phyloP scores from a whole-genome alignment of 75 land plant genomes.

The Cryptomeria japonica region DNA sequence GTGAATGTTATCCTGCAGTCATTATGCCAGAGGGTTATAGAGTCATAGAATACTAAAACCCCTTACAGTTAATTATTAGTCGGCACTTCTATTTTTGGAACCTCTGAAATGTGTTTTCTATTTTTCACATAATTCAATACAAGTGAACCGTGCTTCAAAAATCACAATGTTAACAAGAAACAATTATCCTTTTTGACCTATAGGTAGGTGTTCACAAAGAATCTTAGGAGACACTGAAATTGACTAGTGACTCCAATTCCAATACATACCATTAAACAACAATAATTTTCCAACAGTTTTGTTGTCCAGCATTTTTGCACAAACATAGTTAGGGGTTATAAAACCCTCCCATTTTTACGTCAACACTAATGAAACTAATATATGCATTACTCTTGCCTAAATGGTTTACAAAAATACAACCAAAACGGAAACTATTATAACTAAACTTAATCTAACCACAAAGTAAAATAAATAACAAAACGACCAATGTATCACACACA shows the following conservation, averaged over 20 bases:
- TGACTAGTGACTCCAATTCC: background rate
- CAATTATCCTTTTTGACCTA: background rate
- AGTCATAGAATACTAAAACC: background rate
- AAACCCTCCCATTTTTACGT: no score
- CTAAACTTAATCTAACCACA: no score
- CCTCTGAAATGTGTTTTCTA: background rate
- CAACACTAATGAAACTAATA: no score
- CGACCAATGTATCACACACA: no score
- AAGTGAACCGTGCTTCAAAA: background rate
- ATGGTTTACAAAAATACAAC: no score
- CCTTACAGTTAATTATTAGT: background rate
- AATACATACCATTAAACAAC: background rate
- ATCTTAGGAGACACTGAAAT: background rate
- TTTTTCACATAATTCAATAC: background rate
- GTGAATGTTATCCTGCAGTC: slow-evolving; percentile 81
- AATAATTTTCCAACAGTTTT: background rate
- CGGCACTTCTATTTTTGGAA: no score
- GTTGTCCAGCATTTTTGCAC: background rate
- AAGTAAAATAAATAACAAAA: no score
- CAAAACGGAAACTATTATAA: no score
- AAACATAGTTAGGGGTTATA: no score
- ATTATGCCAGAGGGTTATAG: background rate
- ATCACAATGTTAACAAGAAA: background rate
- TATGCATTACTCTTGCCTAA: no score
- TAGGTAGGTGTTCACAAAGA: background rate